Percentiles rank a stretch among this genome's conserved stretches.
These are phyloP conservation scores for Aspergillus baeticus DNA, from an alignment of 495 filamentous ascomycete species.

Conservation along the genomic window DNA sequence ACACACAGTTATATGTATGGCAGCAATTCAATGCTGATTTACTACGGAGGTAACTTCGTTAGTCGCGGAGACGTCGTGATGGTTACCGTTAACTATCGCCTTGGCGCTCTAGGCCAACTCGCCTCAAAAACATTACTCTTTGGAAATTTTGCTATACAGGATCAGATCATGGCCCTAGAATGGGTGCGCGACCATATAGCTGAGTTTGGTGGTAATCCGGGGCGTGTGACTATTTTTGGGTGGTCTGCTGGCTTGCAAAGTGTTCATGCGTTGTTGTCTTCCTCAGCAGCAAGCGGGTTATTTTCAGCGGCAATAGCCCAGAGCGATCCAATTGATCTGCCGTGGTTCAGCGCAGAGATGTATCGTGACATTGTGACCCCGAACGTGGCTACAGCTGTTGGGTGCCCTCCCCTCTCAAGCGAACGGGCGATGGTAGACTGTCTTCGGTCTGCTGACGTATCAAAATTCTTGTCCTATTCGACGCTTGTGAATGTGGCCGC, in stretches of 20 bases:
- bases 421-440: too few relatives aligned
- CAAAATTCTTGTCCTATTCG: too few relatives aligned
- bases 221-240: slow-evolving; percentile 49
- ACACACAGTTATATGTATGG: too few relatives aligned
- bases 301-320: slow-evolving; percentile 33
- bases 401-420: too few relatives aligned
- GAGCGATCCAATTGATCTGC: too few relatives aligned
- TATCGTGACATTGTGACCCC: too few relatives aligned
- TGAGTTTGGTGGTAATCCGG: slow-evolving; percentile 49
- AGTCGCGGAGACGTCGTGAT: slow-evolving; percentile 46
- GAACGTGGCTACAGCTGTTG: too few relatives aligned
- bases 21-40: slow-evolving; percentile 35
- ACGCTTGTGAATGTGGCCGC: too few relatives aligned
- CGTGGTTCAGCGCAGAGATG: too few relatives aligned
- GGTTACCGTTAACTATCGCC: slow-evolving; percentile 46
- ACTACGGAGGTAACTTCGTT: slow-evolving; percentile 43
- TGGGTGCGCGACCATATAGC: slow-evolving; percentile 54
- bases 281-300: slow-evolving; percentile 28
- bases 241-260: slow-evolving; percentile 56
- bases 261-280: slow-evolving; percentile 49
- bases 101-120: slow-evolving; percentile 43
- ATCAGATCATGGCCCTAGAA: slow-evolving; percentile 42
- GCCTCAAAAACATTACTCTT: slow-evolving; percentile 18
- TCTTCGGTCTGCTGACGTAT: too few relatives aligned
- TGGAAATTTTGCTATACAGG: slow-evolving; percentile 39